Percentiles rank a stretch among this genome's conserved stretches.
phyloP scores from a whole-genome alignment of 2,329 filamentous ascomycete species.

The Leptographium lundbergii region DNA sequence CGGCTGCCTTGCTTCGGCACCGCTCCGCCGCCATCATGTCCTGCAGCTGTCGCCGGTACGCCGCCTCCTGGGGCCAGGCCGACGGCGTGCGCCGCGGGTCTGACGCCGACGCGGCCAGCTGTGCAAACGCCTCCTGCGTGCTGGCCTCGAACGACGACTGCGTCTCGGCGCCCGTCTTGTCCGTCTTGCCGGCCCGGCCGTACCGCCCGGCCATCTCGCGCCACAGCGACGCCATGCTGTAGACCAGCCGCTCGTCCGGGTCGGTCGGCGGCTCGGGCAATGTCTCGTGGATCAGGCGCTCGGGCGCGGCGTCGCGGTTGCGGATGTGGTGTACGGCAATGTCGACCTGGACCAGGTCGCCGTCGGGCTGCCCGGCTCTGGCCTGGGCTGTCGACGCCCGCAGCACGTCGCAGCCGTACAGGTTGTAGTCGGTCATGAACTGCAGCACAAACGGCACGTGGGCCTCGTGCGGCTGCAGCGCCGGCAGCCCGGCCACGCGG shows the following conservation, averaged over 20 bases:
- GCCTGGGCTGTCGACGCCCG: slow-evolving; percentile 46
- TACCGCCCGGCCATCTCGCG: slow-evolving; percentile 11
- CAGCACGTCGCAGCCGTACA: slow-evolving; percentile 87
- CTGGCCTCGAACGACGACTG: slow-evolving; percentile 51
- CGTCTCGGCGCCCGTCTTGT: slow-evolving; percentile 53
- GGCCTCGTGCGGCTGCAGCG: slow-evolving; percentile 88
- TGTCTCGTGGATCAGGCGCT: slow-evolving; percentile 73
- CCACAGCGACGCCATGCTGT: slow-evolving; percentile 92
- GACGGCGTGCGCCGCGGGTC: slow-evolving; percentile 58
- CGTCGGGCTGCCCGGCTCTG: slow-evolving; percentile 58
- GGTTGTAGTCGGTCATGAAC: slow-evolving; percentile 97
- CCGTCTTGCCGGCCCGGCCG: slow-evolving; percentile 66
- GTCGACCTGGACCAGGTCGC: slow-evolving; percentile 61
- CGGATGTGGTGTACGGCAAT: slow-evolving; percentile 78
- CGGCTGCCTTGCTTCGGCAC: background rate
- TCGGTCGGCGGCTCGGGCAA: slow-evolving; percentile 64
- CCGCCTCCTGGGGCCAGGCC: slow-evolving; percentile 88
- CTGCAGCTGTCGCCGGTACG: slow-evolving; percentile 55
- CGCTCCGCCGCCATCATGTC: slow-evolving; percentile 39
- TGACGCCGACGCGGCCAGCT: slow-evolving; percentile 78
- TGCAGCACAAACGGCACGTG: slow-evolving; percentile 87
- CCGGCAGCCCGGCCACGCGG: slow-evolving; percentile 53
- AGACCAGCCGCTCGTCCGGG: slow-evolving; percentile 64
- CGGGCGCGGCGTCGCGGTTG: slow-evolving; percentile 64
- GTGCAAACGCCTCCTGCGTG: slow-evolving; percentile 70